Evolutionary conservation across 768 basidiomycete species (phyloP), one percentile per base, ranked within the genome.

Genomic region (Boletus sp.): DNA sequence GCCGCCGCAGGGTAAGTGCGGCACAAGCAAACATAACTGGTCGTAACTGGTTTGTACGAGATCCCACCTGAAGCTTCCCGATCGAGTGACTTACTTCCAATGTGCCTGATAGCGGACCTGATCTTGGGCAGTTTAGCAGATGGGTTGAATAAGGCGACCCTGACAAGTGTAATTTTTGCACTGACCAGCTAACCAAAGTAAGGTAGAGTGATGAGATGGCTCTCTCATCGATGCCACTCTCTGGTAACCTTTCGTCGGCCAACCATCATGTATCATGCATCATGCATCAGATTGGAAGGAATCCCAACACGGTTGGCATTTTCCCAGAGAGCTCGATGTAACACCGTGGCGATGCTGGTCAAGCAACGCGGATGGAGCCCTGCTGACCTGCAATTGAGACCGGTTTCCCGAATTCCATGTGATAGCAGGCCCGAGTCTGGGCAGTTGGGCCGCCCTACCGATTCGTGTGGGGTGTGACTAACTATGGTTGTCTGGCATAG

Each of bases 81-180:
- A 62, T 63, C 59, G 58, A 69, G 44, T 51, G 53, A n/a, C n/a
- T 45, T 52, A 49, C 52, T 40, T 55, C 46, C 43, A 57, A 54
- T 43, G 71, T 70, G 64, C 70, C 71, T 70, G 69, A 67, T 57
- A 34, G 47, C 47, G 68, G 68, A 52, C 61, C 64, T 69, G 65
- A 71, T 64, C 63, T 66, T 58, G 56, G 29, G 60, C 51, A 25
- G 48, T 56, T 54, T 52, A 61, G 48, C 41, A 54, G 51, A 52
- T 50, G 32, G 19, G 48, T 52, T 55, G 61, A 53, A 53, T 64
- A 54, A 56, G 47, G 46, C 23, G 65, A 64, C 62, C 70, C 69
- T 70, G 68, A 64, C 37, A 21, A 45, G 54, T 46, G 51, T 55
- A 56, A 57, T 43, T 64, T 57, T 53, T 56, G 52, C 53, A 55